phyloP scores from a whole-genome alignment of 2,329 filamentous ascomycete genomes.

The Ophiobolus disseminans region DNA sequence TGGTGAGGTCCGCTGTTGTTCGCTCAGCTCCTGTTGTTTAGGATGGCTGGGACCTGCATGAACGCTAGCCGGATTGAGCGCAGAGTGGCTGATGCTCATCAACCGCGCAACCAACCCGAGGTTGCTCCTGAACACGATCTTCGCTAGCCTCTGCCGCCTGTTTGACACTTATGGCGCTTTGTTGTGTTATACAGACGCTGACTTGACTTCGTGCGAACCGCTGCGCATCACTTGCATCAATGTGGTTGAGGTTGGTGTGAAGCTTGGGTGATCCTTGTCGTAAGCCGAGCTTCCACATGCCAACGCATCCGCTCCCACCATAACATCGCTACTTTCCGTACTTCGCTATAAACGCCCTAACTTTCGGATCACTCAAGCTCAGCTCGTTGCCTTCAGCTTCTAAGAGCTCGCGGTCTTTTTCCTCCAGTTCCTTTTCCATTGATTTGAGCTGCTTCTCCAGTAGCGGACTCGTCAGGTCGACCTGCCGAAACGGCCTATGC shows the following conservation, averaged over 20 bases:
- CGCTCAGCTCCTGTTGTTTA: background rate
- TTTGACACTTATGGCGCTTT: background rate
- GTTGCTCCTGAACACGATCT: background rate
- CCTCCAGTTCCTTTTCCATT: constrained; percentile 49
- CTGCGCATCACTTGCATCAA: background rate
- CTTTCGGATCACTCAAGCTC: constrained; percentile 37
- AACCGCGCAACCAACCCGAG: constrained; percentile 27
- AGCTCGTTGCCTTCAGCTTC: constrained; percentile 42
- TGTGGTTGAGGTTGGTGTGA: background rate
- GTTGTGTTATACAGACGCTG: too few species aligned
- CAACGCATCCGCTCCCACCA: constrained; percentile 4
- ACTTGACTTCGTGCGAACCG: too few species aligned
- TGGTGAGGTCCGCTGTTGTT: background rate
- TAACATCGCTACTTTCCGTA: constrained; percentile 28
- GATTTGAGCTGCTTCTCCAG: constrained; percentile 42
- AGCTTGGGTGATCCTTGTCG: background rate
- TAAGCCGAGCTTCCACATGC: constrained; percentile 6
- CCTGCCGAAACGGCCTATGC: constrained; percentile 42
- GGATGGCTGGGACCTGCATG: constrained; percentile 18
- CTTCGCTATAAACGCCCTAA: constrained; percentile 42
- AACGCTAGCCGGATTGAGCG: constrained; percentile 16
- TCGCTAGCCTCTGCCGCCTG: too few species aligned
- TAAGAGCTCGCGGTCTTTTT: constrained; percentile 48
- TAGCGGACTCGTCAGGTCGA: constrained; percentile 31
- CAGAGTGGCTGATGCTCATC: constrained; percentile 13